Evolutionary conservation across 176 grass and related monocot genomes (phyloP).

Genomic region (Chloris gayana): DNA sequence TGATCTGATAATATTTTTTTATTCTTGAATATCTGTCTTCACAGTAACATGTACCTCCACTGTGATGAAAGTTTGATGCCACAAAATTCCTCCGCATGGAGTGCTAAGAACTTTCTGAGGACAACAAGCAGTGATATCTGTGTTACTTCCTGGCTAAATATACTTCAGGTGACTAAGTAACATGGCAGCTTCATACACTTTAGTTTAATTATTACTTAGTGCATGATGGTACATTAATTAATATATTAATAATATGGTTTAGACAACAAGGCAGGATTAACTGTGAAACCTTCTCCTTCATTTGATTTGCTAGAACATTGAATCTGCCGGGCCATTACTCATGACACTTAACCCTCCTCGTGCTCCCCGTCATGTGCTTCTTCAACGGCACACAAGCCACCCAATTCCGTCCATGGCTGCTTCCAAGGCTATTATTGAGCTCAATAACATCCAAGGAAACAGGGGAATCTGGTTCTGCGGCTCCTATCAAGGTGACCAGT

Average conservation of each 20-base stretch:
- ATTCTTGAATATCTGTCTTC: no score
- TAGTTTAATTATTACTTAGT: no score
- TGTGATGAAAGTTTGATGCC: constrained; percentile 79
- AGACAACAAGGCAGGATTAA: not conserved
- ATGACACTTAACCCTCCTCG: constrained; percentile 76
- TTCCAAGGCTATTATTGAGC: constrained; percentile 69
- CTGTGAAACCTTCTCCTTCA: not conserved
- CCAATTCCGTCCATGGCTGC: constrained; percentile 77
- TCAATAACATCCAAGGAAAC: constrained; percentile 71
- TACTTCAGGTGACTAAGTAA: constrained; percentile 61
- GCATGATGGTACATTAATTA: no score
- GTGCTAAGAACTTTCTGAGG: constrained; percentile 85
- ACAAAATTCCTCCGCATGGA: constrained; percentile 73
- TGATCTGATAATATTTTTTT: no score
- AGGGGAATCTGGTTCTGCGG: constrained; percentile 85
- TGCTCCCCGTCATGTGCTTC: constrained; percentile 58
- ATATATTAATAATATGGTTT: not conserved
- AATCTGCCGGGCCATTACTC: constrained; percentile 58
- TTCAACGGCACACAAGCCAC: constrained; percentile 75
- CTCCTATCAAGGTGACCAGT: constrained; percentile 67
- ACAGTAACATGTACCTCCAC: constrained; percentile 90
- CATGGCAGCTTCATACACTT: no score
- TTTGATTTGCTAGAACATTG: constrained; percentile 61
- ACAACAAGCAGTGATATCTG: constrained; percentile 55
- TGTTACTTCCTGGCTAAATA: constrained; percentile 88